Percentiles rank a stretch among this genome's conserved stretches.
Conservation (phyloP, 352 stramenopile genomes). For the Phytophthora sp. region DNA sequence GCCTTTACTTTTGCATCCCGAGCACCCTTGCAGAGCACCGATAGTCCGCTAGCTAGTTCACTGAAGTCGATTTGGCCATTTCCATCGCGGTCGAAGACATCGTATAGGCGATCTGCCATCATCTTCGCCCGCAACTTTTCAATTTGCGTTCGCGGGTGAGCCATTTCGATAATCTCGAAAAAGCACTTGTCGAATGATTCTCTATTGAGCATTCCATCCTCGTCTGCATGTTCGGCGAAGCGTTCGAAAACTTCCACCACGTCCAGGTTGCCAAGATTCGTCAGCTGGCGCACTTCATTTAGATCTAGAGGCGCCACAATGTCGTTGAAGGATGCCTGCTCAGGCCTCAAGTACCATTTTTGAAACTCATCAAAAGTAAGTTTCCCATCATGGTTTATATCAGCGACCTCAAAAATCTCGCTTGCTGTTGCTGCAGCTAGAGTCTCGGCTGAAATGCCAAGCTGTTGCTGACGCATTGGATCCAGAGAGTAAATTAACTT, state of each 20-base stretch:
- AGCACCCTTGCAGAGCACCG: conserved; percentile 83
- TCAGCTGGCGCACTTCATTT: conserved; percentile 84
- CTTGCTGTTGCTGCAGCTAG: conserved; percentile 69
- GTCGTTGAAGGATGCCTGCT: conserved; percentile 74
- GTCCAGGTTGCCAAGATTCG: conserved; percentile 81
- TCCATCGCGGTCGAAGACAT: conserved; percentile 80
- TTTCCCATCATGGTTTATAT: conserved; percentile 86
- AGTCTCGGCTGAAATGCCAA: conserved; percentile 67
- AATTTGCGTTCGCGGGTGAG: conserved; percentile 63
- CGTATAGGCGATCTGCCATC: conserved; percentile 75
- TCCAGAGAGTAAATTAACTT: conserved; percentile 80
- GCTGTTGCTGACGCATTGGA: conserved; percentile 57
- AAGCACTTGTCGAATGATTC: conserved; percentile 80
- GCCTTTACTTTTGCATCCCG: conserved; percentile 85
- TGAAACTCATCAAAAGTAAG: conserved; percentile 88
- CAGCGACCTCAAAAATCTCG: conserved; percentile 89
- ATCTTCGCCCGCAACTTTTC: conserved; percentile 74
- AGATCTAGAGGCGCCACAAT: conserved; percentile 77
- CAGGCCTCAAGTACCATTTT: conserved; percentile 76
- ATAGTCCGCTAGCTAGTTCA: conserved; percentile 86
- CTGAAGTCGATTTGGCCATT: conserved; percentile 87
- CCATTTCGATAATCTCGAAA: conserved; percentile 73
- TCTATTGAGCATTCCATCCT: conserved; percentile 63
- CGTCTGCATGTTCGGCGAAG: conserved; percentile 76
- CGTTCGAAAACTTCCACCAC: conserved; percentile 89